These are phyloP conservation scores for Mucor plumbeus DNA, from an alignment of 371 early-diverging fungal genomes.

Conservation along the genomic window DNA sequence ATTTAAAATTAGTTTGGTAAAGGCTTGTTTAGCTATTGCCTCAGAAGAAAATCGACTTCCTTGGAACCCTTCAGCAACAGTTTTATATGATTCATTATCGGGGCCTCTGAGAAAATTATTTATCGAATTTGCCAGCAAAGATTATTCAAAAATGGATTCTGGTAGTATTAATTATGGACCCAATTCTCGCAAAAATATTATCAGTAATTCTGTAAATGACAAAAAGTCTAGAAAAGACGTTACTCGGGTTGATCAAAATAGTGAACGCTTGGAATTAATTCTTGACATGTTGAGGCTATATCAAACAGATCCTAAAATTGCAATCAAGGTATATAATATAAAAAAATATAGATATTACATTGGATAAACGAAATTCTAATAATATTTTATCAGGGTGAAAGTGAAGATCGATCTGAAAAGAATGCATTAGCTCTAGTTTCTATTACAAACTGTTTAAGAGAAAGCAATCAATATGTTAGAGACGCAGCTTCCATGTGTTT, in stretches of 20 bases:
- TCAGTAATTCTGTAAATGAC: conserved; percentile 30
- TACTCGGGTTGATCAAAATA: conserved; percentile 51
- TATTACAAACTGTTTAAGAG: conserved; percentile 73
- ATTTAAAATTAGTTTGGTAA: conserved; percentile 79
- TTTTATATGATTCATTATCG: conserved; percentile 70
- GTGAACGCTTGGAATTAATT: conserved; percentile 75
- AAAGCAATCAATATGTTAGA: conserved; percentile 65
- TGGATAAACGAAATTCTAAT: neutral
- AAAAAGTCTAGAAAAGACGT: conserved; percentile 50
- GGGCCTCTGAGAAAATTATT: conserved; percentile 74
- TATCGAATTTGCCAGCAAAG: conserved; percentile 59
- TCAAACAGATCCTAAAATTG: conserved; percentile 73
- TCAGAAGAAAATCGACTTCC: conserved; percentile 69
- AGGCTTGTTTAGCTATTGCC: conserved; percentile 75
- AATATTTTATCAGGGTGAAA: conserved; percentile 34
- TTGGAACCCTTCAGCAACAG: conserved; percentile 77
- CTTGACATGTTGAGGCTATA: conserved; percentile 77
- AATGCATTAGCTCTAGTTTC: conserved; percentile 67
- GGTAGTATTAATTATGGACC: conserved; percentile 16
- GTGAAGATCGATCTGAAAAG: conserved; percentile 59
- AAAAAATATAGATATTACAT: neutral
- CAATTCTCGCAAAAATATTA: conserved; percentile 28
- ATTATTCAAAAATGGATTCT: conserved; percentile 38
- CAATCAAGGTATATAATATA: conserved; percentile 57
- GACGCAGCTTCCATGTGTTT: conserved; percentile 75